Percentiles rank a stretch among this genome's conserved stretches.
Conservation (phyloP, 495 filamentous ascomycete species). For the Tetracladium setigerum region DNA sequence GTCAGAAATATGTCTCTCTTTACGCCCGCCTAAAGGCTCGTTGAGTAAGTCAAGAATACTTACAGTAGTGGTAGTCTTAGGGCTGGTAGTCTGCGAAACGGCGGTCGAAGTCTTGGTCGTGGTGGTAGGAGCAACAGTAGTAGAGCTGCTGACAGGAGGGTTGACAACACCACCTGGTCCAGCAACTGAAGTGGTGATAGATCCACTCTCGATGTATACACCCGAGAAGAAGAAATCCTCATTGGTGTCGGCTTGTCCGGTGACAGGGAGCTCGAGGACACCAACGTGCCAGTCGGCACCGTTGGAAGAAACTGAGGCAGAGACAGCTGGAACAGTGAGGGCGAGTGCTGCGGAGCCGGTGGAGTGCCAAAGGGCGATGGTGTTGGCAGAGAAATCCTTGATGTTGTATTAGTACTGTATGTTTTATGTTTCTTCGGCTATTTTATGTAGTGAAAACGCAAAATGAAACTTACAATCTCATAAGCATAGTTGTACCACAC, state of each 20-base stretch:
- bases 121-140: neutral
- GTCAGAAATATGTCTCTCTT: neutral
- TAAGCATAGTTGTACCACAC: constrained; percentile 69
- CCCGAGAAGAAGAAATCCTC: constrained; percentile 72
- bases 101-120: neutral
- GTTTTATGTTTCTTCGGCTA: neutral
- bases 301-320: constrained; percentile 53
- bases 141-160: neutral
- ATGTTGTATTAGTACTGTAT: constrained; percentile 35
- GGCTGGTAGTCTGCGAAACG: neutral
- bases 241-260: constrained; percentile 38
- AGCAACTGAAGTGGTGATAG: constrained; percentile 50
- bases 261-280: constrained; percentile 56
- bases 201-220: constrained; percentile 59
- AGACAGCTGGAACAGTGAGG: constrained; percentile 48
- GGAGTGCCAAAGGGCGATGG: constrained; percentile 63
- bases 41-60: too few species aligned
- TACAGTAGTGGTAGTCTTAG: neutral
- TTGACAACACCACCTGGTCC: constrained; percentile 31
- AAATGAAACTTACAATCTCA: constrained; percentile 25
- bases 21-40: too few species aligned
- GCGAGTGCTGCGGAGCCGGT: constrained; percentile 49
- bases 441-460: neutral
- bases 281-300: constrained; percentile 71
- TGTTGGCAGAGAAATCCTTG: constrained; percentile 47